Percentiles rank a stretch among this genome's conserved stretches.
Conservation (phyloP, 1,284 basidiomycete genomes). For the Leccinum solheimii region DNA sequence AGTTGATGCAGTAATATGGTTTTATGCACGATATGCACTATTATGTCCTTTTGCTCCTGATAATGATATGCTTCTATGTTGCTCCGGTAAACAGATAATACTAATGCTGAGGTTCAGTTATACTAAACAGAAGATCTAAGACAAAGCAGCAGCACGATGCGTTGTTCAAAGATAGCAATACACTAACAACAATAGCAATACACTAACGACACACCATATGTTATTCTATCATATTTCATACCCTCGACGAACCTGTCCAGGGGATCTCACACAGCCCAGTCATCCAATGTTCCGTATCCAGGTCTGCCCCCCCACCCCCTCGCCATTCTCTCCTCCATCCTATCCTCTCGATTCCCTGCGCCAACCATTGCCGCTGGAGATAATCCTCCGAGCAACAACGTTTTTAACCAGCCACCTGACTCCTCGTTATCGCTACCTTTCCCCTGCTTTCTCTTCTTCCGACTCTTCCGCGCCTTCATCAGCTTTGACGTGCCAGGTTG, state of each 20-base stretch:
- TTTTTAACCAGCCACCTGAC: constrained; percentile 49
- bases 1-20: neutral
- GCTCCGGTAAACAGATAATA: neutral
- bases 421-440: constrained; percentile 29
- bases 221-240: constrained; percentile 13
- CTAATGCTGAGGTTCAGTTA: neutral
- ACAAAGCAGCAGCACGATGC: neutral
- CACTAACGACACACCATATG: constrained; percentile 16
- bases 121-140: neutral
- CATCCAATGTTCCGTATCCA: constrained; percentile 51
- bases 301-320: constrained; percentile 48
- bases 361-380: constrained; percentile 27
- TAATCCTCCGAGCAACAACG: constrained; percentile 43
- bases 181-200: constrained; percentile 1
- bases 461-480: constrained; percentile 31
- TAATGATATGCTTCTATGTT: constrained; percentile 22
- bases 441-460: constrained; percentile 28
- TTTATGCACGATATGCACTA: constrained; percentile 17
- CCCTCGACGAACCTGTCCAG: neutral
- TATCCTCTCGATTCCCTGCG: constrained; percentile 43
- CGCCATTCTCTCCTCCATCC: constrained; percentile 49
- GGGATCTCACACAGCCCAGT: constrained; percentile 52
- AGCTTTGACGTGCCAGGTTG: constrained; percentile 27
- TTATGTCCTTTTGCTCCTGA: constrained; percentile 12
- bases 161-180: constrained; percentile 4